phyloP scores from a whole-genome alignment of 2,329 filamentous ascomycete genomes.

The Tolypocladium paradoxum region DNA sequence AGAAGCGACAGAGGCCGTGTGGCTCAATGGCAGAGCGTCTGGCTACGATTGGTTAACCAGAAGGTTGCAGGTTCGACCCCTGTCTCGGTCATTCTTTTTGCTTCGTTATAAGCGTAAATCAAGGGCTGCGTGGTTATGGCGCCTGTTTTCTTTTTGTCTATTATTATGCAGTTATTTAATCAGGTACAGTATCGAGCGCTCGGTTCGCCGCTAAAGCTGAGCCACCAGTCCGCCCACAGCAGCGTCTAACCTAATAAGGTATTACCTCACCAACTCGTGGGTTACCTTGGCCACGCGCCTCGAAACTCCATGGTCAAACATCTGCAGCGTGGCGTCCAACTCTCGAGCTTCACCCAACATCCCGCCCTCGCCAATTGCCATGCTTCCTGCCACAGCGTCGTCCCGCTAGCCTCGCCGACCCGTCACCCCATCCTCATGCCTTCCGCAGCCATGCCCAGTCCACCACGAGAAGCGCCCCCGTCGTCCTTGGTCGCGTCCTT shows the following conservation, averaged over 20 bases:
- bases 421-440: not conserved
- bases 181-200: too few relatives aligned
- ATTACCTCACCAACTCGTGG: too few relatives aligned
- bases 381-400: not conserved
- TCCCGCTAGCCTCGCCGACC: not conserved
- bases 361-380: not conserved
- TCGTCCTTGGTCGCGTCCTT: not conserved
- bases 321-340: not conserved
- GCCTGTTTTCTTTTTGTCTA: not conserved
- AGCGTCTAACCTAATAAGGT: too few relatives aligned
- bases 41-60: not conserved
- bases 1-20: not conserved
- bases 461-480: constrained; percentile 3
- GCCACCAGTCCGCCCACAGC: too few relatives aligned
- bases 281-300: not conserved
- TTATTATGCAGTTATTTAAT: too few relatives aligned
- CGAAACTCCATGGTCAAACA: not conserved
- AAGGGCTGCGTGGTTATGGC: too few relatives aligned
- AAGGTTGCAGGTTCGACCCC: not conserved
- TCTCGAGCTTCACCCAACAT: not conserved
- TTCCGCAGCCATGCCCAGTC: constrained; percentile 6
- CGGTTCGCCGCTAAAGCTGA: too few relatives aligned
- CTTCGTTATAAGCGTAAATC: too few relatives aligned
- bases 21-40: not conserved
- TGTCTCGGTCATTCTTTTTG: not conserved